phyloP scores from a whole-genome alignment of 257 asterid species.

The Mitragyna speciosa region DNA sequence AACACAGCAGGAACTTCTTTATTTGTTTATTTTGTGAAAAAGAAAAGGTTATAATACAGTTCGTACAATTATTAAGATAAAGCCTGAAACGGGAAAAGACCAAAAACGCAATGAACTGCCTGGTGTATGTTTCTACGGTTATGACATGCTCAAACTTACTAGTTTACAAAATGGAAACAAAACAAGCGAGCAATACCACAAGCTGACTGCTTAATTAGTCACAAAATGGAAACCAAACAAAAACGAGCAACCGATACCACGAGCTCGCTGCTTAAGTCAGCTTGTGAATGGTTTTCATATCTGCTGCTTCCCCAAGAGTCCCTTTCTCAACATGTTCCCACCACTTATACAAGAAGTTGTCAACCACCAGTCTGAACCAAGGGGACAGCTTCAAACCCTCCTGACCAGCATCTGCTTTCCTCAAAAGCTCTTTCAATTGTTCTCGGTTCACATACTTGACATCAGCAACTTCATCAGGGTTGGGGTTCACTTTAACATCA shows the following conservation, averaged over 20 bases:
- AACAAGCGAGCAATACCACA: neutral
- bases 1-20: neutral
- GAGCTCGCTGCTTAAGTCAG: slow-evolving; percentile 35
- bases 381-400: slow-evolving; percentile 83
- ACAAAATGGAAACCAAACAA: slow-evolving; percentile 1
- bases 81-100: neutral
- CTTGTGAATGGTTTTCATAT: slow-evolving; percentile 83
- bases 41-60: neutral
- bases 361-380: slow-evolving; percentile 87
- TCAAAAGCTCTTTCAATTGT: slow-evolving; percentile 60
- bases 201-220: slow-evolving; percentile 24
- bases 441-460: slow-evolving; percentile 63
- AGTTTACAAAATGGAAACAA: neutral
- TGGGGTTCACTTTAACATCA: slow-evolving; percentile 73
- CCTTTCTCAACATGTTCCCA: slow-evolving; percentile 88
- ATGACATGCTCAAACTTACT: slow-evolving; percentile 15
- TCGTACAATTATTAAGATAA: neutral
- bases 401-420: slow-evolving; percentile 86
- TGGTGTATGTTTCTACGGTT: neutral
- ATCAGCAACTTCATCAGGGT: slow-evolving; percentile 88
- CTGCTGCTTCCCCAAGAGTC: slow-evolving; percentile 55
- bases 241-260: neutral
- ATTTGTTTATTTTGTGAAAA: neutral
- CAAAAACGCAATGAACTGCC: neutral
- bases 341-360: slow-evolving; percentile 86